These are phyloP conservation scores for Myxozyma lipomycoides DNA, from an alignment of 805 yeast species.

Conservation along the genomic window DNA sequence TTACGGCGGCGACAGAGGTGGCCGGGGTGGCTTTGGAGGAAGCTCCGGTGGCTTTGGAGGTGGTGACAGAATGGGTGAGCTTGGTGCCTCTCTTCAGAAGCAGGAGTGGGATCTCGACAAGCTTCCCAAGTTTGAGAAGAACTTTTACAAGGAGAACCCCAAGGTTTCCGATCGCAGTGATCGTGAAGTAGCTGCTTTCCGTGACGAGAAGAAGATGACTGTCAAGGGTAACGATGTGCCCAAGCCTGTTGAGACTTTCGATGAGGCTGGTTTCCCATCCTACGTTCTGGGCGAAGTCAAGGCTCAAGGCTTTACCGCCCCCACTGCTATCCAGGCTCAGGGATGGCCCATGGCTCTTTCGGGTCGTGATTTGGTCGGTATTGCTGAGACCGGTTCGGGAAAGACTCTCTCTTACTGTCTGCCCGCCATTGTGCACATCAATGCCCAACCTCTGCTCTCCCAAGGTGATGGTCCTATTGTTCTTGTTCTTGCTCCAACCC, in stretches of 20 bases:
- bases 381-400: conserved; percentile 99
- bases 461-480: conserved; percentile 98
- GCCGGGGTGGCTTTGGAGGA: conserved; percentile 40
- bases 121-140: conserved; percentile 88
- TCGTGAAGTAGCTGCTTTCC: conserved; percentile 66
- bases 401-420: conserved; percentile 95
- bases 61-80: conserved; percentile 44
- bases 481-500: conserved; percentile 92
- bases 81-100: conserved; percentile 56
- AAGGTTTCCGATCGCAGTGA: conserved; percentile 71
- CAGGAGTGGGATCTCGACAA: conserved; percentile 78
- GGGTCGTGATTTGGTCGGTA: conserved; percentile 99
- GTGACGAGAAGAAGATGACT: conserved; percentile 83
- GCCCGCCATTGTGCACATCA: conserved; percentile 89
- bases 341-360: conserved; percentile 99
- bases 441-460: conserved; percentile 90
- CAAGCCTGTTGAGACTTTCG: conserved; percentile 86
- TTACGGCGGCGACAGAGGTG: conserved; percentile 30
- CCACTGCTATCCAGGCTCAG: conserved; percentile 97
- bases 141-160: conserved; percentile 86
- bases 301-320: conserved; percentile 86
- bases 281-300: conserved; percentile 86
- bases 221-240: conserved; percentile 81
- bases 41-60: conserved; percentile 39
- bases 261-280: conserved; percentile 95